Percentiles rank a stretch among this genome's conserved stretches.
These are phyloP conservation scores for Pichia kudriavzevii DNA, from an alignment of 1,139 yeast genomes.

Conservation along the genomic window DNA sequence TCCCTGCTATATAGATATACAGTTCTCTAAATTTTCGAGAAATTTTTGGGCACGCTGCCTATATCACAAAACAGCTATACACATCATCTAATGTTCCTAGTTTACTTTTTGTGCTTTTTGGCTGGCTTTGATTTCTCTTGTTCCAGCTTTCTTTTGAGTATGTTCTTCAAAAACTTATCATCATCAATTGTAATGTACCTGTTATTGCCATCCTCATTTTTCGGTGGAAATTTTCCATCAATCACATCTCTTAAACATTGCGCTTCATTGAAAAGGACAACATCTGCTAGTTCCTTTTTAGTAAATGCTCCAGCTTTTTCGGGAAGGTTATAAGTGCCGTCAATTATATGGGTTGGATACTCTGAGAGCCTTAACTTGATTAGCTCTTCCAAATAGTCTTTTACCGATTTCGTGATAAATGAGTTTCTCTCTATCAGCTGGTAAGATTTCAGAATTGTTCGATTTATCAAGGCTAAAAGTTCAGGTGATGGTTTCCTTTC, in stretches of 20 bases:
- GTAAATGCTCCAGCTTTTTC: conserved; percentile 14
- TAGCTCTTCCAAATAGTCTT: conserved; percentile 30
- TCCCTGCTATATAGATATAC: background rate
- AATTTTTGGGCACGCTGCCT: no score
- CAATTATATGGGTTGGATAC: conserved; percentile 31
- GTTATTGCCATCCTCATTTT: conserved; percentile 8
- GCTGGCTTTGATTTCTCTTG: conserved; percentile 14
- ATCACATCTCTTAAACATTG: conserved; percentile 32
- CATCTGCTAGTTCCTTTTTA: conserved; percentile 41
- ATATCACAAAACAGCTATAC: background rate
- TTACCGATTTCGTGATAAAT: conserved; percentile 32
- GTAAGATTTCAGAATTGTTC: conserved; percentile 40
- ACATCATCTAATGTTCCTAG: no score
- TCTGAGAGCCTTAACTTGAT: conserved; percentile 32
- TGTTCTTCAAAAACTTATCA: conserved; percentile 48
- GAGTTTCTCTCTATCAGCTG: conserved; percentile 39
- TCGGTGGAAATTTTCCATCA: conserved; percentile 17
- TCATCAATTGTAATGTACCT: conserved; percentile 42
- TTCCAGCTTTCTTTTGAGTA: conserved; percentile 43
- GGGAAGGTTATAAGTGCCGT: conserved; percentile 15
- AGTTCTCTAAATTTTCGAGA: no score
- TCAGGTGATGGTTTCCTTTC: conserved; percentile 22
- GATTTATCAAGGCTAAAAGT: conserved; percentile 32
- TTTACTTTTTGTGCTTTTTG: conserved; percentile 18
- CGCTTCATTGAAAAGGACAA: conserved; percentile 49